These are phyloP conservation scores for Colletotrichum gloeosporioides DNA, from an alignment of 2,329 filamentous ascomycete species.

Conservation along the genomic window DNA sequence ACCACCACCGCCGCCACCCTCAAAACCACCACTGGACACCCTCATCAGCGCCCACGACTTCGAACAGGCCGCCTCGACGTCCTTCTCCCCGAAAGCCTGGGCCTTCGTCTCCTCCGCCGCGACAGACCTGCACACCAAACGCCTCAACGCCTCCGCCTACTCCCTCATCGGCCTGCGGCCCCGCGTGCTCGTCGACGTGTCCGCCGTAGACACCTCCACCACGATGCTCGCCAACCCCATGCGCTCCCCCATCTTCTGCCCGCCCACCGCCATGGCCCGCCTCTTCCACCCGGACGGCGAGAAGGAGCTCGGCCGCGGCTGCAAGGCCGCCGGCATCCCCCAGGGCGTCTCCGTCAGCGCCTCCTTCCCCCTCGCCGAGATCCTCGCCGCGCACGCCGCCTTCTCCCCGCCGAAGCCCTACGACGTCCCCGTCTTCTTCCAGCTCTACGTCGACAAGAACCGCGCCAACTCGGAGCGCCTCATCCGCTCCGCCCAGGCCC, in stretches of 20 bases:
- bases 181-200: conserved; percentile 62
- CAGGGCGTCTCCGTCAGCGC: conserved; percentile 68
- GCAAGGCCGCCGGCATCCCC: conserved; percentile 50
- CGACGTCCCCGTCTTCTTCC: conserved; percentile 54
- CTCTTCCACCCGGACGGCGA: conserved; percentile 71
- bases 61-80: conserved; percentile 57
- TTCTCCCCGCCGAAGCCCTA: conserved; percentile 24
- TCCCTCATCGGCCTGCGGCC: conserved; percentile 64
- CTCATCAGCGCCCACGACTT: conserved; percentile 68
- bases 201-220: conserved; percentile 52
- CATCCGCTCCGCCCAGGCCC: conserved; percentile 47
- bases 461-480: conserved; percentile 55
- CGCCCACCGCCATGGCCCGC: conserved; percentile 68
- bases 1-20: neutral
- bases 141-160: conserved; percentile 60
- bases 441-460: conserved; percentile 67
- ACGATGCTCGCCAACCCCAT: conserved; percentile 59
- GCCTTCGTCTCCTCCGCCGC: conserved; percentile 73
- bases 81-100: conserved; percentile 68
- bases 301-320: conserved; percentile 23
- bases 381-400: conserved; percentile 31
- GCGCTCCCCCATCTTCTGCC: conserved; percentile 65
- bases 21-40: conserved; percentile 55
- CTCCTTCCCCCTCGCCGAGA: conserved; percentile 61
- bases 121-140: conserved; percentile 64